Conservation (phyloP, 257 asterid species). For the Nicotiana tabacum region DNA sequence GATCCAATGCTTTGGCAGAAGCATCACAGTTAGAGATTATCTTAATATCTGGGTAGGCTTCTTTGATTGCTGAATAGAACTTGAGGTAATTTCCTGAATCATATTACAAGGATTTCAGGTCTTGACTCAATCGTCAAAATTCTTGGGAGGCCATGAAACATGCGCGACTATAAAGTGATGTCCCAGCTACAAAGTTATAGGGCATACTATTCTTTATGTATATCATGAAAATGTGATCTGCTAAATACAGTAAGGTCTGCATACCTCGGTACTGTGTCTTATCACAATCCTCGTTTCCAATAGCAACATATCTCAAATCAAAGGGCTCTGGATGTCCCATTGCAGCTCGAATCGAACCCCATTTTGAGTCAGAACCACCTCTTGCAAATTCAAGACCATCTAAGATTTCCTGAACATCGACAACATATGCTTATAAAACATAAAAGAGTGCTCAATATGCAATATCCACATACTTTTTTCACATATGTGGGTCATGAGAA, state of each 20-base stretch:
- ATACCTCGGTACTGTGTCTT: conserved; percentile 68
- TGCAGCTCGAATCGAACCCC: conserved; percentile 90
- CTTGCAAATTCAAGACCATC: conserved; percentile 89
- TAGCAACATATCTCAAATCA: conserved; percentile 81
- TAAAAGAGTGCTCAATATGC: not conserved
- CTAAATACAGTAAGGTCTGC: conserved; percentile 1
- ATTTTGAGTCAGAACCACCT: conserved; percentile 64
- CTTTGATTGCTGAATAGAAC: conserved; percentile 64
- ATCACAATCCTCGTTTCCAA: conserved; percentile 90
- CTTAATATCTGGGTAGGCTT: conserved; percentile 69
- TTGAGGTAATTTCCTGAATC: conserved; percentile 81
- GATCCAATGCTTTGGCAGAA: conserved; percentile 60
- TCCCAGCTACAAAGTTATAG: not conserved
- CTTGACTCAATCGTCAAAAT: not conserved
- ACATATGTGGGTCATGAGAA: not conserved
- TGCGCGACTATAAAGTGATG: not conserved
- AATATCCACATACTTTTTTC: not conserved
- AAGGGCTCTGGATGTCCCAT: conserved; percentile 93
- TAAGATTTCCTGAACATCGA: conserved; percentile 54
- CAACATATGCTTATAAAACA: not conserved
- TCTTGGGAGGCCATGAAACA: not conserved
- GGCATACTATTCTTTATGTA: not conserved
- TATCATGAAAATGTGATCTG: not conserved
- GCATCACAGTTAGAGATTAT: conserved; percentile 90
- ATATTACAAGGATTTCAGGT: not conserved